Conservation (phyloP, 129 eudicot species). For the Pseudognaphalium luteoalbum region DNA sequence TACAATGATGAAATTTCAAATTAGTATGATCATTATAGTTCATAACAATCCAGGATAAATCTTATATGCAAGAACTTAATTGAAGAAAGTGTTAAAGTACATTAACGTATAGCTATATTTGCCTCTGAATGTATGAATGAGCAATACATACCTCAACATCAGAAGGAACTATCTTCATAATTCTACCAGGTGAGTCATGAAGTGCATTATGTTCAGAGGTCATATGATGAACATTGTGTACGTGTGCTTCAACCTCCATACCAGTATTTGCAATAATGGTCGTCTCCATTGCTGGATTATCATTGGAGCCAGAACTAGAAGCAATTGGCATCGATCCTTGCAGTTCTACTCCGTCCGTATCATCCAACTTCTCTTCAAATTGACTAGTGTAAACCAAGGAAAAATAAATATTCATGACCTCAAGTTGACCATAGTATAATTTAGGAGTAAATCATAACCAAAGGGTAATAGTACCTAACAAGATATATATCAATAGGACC, state of each 20-base stretch:
- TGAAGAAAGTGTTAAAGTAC: not conserved
- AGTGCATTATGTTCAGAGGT: constrained; percentile 12
- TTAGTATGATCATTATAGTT: not conserved
- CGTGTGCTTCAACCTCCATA: constrained; percentile 30
- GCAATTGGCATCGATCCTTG: constrained; percentile 46
- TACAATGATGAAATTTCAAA: not conserved
- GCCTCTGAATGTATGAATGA: not conserved
- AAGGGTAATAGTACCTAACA: constrained; percentile 61
- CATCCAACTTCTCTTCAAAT: constrained; percentile 98
- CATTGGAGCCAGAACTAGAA: constrained; percentile 52
- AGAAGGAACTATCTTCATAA: constrained; percentile 62
- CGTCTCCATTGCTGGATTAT: constrained; percentile 35
- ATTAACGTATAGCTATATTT: not conserved
- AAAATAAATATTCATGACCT: constrained; percentile 49
- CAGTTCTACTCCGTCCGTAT: constrained; percentile 60
- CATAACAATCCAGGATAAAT: not conserved
- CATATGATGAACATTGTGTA: constrained; percentile 35
- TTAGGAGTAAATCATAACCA: not conserved
- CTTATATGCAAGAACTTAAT: not conserved
- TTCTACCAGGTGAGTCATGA: constrained; percentile 48
- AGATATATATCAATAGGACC: constrained; percentile 98
- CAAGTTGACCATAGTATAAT: constrained; percentile 56
- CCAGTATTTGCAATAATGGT: constrained; percentile 26
- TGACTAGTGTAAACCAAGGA: constrained; percentile 44
- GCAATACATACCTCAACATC: constrained; percentile 50